Evolutionary conservation across 306 rosid genomes (phyloP).

Genomic region (Pachyrhizus erosus): DNA sequence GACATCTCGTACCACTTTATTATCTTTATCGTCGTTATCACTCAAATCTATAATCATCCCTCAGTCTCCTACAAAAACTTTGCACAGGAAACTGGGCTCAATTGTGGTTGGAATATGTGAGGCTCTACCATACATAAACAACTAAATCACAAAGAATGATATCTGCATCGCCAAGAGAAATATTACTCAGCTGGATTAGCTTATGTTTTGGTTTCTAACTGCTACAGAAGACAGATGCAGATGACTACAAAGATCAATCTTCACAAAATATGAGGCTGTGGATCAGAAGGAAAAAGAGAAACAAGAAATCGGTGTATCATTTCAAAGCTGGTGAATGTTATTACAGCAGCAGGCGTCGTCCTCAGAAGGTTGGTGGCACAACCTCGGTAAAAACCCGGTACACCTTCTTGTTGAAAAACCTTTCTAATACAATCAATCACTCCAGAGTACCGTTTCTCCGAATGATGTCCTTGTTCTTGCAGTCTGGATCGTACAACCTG

Average conservation of each 20-base stretch:
- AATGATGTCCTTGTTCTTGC: slow-evolving; percentile 88
- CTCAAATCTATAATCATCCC: slow-evolving; percentile 36
- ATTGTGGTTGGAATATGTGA: slow-evolving; percentile 35
- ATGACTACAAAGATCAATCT: slow-evolving; percentile 40
- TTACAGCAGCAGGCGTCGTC: slow-evolving; percentile 90
- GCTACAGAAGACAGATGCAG: slow-evolving; percentile 26
- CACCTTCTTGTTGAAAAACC: slow-evolving; percentile 79
- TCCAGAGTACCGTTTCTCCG: slow-evolving; percentile 88
- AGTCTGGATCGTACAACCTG: slow-evolving; percentile 93
- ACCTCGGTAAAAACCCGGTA: slow-evolving; percentile 83
- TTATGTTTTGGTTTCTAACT: slow-evolving; percentile 20
- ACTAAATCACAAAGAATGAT: slow-evolving; percentile 44
- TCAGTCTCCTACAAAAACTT: slow-evolving; percentile 41
- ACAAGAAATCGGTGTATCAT: slow-evolving; percentile 92
- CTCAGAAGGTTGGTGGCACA: slow-evolving; percentile 86
- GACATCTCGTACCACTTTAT: slow-evolving; percentile 12
- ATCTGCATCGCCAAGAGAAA: slow-evolving; percentile 31
- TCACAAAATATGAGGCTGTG: slow-evolving; percentile 69
- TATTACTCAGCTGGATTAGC: slow-evolving; percentile 36
- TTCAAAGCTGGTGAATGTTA: slow-evolving; percentile 93
- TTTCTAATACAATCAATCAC: slow-evolving; percentile 71
- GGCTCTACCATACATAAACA: slow-evolving; percentile 42
- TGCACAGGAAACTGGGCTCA: slow-evolving; percentile 41
- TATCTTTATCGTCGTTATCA: slow-evolving; percentile 60
- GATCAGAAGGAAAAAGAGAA: slow-evolving; percentile 65